Evolutionary conservation across 1,139 yeast genomes (phyloP).

Genomic region (Blastobotrys illinoisensis): DNA sequence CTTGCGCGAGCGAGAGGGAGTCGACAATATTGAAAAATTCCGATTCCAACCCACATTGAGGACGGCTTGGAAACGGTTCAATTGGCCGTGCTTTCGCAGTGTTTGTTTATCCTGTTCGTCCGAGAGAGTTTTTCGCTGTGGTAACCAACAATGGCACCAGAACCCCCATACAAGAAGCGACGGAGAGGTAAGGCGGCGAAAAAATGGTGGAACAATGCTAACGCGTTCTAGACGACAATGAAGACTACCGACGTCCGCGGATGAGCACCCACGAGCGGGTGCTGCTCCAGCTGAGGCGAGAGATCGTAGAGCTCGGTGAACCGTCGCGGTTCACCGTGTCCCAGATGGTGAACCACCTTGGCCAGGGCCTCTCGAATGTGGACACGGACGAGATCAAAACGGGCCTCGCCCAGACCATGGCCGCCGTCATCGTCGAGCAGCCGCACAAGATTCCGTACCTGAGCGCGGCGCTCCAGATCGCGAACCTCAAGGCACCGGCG

Average conservation of each 20-base stretch:
- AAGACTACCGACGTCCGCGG: constrained; percentile 16
- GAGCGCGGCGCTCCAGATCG: constrained; percentile 62
- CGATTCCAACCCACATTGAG: background rate
- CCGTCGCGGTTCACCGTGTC: constrained; percentile 25
- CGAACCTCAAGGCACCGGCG: constrained; percentile 59
- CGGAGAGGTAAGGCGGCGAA: constrained; percentile 6
- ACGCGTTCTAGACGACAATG: constrained; percentile 10
- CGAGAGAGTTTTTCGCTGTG: background rate
- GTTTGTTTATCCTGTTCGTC: background rate
- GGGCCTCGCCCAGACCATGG: constrained; percentile 56
- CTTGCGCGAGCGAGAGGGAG: background rate
- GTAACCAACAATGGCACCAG: constrained; percentile 2
- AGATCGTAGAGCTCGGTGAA: constrained; percentile 30
- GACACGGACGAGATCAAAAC: constrained; percentile 61
- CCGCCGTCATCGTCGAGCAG: constrained; percentile 74
- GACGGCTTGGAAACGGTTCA: background rate
- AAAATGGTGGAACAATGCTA: background rate
- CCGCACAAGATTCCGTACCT: constrained; percentile 80
- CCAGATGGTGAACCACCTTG: constrained; percentile 45
- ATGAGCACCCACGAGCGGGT: constrained; percentile 15
- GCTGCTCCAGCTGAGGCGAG: constrained; percentile 21
- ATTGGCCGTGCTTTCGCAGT: background rate
- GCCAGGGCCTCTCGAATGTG: constrained; percentile 51
- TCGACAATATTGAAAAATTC: background rate
- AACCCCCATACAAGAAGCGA: constrained; percentile 9